A percentile compares a stretch with the other conserved stretches of the same genome.
Conservation (phyloP, 768 basidiomycete genomes). For the Auriculariales sp. region DNA sequence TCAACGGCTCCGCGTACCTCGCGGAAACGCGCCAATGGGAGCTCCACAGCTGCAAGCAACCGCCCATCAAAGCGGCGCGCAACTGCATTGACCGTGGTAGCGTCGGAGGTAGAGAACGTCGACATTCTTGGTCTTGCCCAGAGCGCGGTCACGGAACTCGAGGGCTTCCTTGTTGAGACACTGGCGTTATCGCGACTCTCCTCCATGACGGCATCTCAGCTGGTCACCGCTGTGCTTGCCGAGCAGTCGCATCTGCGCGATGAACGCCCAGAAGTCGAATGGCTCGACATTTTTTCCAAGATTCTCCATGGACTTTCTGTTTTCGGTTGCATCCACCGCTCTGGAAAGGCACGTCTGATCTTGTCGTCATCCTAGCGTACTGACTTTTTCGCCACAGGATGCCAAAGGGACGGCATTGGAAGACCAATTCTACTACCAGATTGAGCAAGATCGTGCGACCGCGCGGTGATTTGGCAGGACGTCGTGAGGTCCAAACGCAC, state of each 20-base stretch:
- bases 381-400: constrained; percentile 20
- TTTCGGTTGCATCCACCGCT: constrained; percentile 60
- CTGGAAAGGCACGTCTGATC: constrained; percentile 32
- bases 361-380: not conserved
- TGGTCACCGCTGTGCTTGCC: constrained; percentile 38
- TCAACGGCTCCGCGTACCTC: not conserved
- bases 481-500: constrained; percentile 69
- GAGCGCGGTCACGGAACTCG: constrained; percentile 34
- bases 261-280: constrained; percentile 25
- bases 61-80: not conserved
- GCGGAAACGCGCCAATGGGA: not conserved
- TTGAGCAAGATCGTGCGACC: constrained; percentile 52
- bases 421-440: constrained; percentile 64
- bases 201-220: constrained; percentile 37
- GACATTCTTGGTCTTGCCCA: constrained; percentile 5
- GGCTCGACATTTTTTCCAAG: constrained; percentile 32
- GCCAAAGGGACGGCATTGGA: constrained; percentile 36
- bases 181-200: constrained; percentile 62
- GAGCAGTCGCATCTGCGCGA: constrained; percentile 36
- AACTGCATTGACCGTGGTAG: not conserved
- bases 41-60: not conserved
- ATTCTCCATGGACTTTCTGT: constrained; percentile 44
- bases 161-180: constrained; percentile 55
- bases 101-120: not conserved
- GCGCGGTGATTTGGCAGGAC: constrained; percentile 51